A percentile compares a stretch with the other conserved stretches of the same genome.
Conservation (phyloP, 306 rosid species). For the Cucurbita moschata region DNA sequence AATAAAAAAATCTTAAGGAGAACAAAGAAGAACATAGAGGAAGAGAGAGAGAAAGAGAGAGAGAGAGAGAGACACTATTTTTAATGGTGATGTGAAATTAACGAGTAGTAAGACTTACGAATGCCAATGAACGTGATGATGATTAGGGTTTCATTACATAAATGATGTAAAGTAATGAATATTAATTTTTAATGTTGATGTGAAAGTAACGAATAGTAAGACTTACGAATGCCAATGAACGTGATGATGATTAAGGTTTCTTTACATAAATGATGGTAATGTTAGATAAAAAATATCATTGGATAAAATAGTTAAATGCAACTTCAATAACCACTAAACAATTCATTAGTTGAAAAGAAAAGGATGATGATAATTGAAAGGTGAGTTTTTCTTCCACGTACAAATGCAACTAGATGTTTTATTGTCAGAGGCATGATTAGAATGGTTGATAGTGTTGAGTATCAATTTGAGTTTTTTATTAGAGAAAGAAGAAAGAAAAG, state of each 20-base stretch:
- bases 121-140: not conserved
- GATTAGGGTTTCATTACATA: not conserved
- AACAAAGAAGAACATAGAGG: not conserved
- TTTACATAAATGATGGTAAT: not conserved
- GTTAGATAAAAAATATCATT: not conserved
- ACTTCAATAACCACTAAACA: not conserved
- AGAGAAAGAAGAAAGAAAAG: not conserved
- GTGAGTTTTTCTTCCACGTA: not conserved
- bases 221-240: not conserved
- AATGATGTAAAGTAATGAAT: not conserved
- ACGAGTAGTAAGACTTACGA: not conserved
- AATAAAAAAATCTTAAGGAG: not conserved
- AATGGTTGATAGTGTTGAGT: not conserved
- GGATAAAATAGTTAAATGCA: not conserved
- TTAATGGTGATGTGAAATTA: not conserved
- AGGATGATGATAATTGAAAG: not conserved
- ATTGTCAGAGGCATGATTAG: not conserved
- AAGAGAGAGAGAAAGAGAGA: not conserved
- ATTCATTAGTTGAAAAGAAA: not conserved
- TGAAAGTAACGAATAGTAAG: not conserved
- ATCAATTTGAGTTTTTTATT: not conserved
- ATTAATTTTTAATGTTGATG: not conserved
- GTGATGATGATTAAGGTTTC: not conserved
- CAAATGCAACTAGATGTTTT: not conserved
- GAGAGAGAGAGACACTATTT: not conserved